Evolutionary conservation across 495 filamentous ascomycete species (phyloP), one percentile per base, ranked within the genome.

Genomic region (Hyaloscypha hepaticicola): DNA sequence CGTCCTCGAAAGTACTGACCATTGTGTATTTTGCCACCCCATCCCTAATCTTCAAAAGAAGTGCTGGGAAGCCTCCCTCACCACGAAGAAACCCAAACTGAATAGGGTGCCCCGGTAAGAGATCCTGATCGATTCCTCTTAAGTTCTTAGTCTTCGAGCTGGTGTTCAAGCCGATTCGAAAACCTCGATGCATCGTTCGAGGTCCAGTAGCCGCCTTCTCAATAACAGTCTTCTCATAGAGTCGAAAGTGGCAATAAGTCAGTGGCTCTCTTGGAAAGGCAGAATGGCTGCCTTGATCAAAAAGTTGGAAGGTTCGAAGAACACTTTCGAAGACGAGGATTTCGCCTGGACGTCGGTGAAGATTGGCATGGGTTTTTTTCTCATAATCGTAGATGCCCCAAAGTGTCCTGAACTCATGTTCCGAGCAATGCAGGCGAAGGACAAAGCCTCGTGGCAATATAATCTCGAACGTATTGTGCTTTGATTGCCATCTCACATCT

Each of bases 381-480:
- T 88, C 89, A 66, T 93, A 91, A 58, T 95, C 90, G 63, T 89
- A 88, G 70, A 95, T 90, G 65, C 86, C 87, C 85, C 88, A 92
- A 16, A 96, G 72, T 25, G 80, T 86, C 63, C 85, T 86, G 77
- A 88, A 94, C 68, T 93, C 90, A 11, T 82, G 79, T 70, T 92
- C 89, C 14, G 78, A 78, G 76, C 90, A 90, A 61, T 86, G 82
- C 8, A 96, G 74, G 52, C 83, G 81, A 31, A 94, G 71, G 49
- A 86, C 77, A 67, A 92, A 89, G 1, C 88, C 87, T 50, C 87
- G 83, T 2, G 88, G 86, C 14, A 96, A 75, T 60, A 82, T 83
- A 28, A 96, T 75, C 26, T 83, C 79, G 67, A 96, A 79, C 3
- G 78, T 80, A 59, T 81, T 79, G 9, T 78, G 77, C 19, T 87